A percentile compares a stretch with the other conserved stretches of the same genome.
Conservation (phyloP, 306 rosid genomes). For the Begonia peltatifolia region DNA sequence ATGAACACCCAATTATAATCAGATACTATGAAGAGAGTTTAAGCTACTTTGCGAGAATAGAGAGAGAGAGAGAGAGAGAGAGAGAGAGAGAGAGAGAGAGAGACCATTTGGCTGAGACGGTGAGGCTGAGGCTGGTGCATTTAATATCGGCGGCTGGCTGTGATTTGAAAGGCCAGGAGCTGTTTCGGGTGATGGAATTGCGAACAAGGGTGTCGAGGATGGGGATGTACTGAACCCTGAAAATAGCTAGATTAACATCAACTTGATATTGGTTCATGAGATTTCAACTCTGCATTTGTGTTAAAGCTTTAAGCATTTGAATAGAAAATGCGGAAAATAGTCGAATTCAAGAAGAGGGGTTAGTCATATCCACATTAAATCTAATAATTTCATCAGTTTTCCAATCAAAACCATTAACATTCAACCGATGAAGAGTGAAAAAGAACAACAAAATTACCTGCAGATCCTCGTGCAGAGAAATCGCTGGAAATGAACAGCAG, state of each 20-base stretch:
- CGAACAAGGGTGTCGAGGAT: conserved; percentile 28
- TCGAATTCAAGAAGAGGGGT: neutral
- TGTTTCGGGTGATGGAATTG: conserved; percentile 29
- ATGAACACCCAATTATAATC: conserved; percentile 15
- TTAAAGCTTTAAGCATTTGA: no score
- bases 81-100: conserved; percentile 24
- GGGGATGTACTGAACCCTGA: conserved; percentile 27
- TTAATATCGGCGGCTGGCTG: conserved; percentile 24
- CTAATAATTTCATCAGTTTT: conserved; percentile 1
- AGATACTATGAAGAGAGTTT: neutral
- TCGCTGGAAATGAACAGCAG: conserved; percentile 35
- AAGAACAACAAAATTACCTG: conserved; percentile 31
- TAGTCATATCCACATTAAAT: conserved; percentile 3
- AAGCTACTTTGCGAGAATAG: conserved; percentile 1
- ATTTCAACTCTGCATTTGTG: no score
- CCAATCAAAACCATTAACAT: conserved; percentile 1
- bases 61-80: conserved; percentile 30
- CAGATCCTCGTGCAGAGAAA: conserved; percentile 44
- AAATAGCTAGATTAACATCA: no score
- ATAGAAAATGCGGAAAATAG: no score
- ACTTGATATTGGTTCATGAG: no score
- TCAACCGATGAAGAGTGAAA: conserved; percentile 5
- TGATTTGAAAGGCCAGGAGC: conserved; percentile 19
- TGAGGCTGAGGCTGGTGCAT: conserved; percentile 34
- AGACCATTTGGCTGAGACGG: conserved; percentile 43